Conservation (phyloP, 2,329 filamentous ascomycete genomes). For the Exophiala dermatitidis region DNA sequence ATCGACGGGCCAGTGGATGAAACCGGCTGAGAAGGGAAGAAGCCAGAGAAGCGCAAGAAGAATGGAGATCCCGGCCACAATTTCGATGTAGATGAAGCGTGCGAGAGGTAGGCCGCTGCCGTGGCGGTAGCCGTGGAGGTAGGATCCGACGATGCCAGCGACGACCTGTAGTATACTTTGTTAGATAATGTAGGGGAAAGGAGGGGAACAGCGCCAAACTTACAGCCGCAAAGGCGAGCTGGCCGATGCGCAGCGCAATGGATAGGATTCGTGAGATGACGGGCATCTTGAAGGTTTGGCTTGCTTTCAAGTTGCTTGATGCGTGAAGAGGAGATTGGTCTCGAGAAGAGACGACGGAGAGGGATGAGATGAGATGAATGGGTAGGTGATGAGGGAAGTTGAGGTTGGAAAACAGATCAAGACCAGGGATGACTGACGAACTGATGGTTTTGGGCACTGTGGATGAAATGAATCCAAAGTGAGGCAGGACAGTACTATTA, state of each 20-base stretch:
- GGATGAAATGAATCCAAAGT: neutral
- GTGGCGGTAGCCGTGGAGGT: conserved; percentile 46
- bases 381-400: neutral
- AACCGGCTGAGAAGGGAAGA: conserved; percentile 60
- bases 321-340: neutral
- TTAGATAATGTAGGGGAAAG: too few relatives aligned
- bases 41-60: conserved; percentile 63
- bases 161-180: conserved; percentile 40
- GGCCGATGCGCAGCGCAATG: conserved; percentile 52
- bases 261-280: conserved; percentile 48
- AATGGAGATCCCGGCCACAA: conserved; percentile 62
- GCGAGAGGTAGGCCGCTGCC: conserved; percentile 45
- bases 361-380: too few relatives aligned
- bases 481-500: neutral
- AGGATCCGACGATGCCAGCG: conserved; percentile 60
- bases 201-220: conserved; percentile 23
- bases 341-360: neutral
- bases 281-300: conserved; percentile 17
- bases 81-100: conserved; percentile 68
- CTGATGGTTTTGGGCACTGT: too few relatives aligned
- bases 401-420: too few relatives aligned
- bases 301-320: neutral
- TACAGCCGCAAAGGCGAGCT: conserved; percentile 65
- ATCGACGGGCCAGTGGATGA: conserved; percentile 66
- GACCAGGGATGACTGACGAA: too few relatives aligned